These are phyloP conservation scores for Babesia caballi DNA, from an alignment of 169 alveolate genomes.

Conservation along the genomic window DNA sequence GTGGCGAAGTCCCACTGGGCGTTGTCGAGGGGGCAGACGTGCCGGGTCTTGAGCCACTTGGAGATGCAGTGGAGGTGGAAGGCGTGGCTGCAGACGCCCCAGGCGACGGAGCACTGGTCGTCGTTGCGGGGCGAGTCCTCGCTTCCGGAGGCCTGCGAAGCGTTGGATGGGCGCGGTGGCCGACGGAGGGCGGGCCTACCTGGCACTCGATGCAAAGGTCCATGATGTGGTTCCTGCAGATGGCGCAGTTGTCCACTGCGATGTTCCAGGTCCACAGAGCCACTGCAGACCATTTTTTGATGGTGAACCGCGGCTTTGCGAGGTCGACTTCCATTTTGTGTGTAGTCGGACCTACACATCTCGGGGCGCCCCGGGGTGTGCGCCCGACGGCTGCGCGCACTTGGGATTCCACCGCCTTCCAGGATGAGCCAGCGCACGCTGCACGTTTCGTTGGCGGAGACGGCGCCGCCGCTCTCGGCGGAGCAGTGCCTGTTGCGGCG, in stretches of 20 bases:
- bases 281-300: slow-evolving; percentile 96
- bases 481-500: slow-evolving; percentile 15
- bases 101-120: slow-evolving; percentile 97
- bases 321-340: slow-evolving; percentile 8
- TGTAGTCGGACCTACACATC: slow-evolving; percentile 4
- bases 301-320: slow-evolving; percentile 62
- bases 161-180: background rate
- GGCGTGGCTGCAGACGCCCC: slow-evolving; percentile 99
- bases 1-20: slow-evolving; percentile 89
- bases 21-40: slow-evolving; percentile 96
- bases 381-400: background rate
- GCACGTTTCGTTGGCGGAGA: slow-evolving; percentile 27
- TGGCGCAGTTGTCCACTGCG: slow-evolving; percentile 98
- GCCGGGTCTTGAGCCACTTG: slow-evolving; percentile 96
- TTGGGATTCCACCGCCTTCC: background rate
- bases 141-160: slow-evolving; percentile 31
- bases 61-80: slow-evolving; percentile 98
- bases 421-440: slow-evolving; percentile 15
- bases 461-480: slow-evolving; percentile 55
- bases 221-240: slow-evolving; percentile 97
- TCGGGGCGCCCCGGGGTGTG: background rate
- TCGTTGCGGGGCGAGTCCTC: slow-evolving; percentile 55
- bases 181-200: slow-evolving; percentile 82
- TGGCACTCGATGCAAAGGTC: slow-evolving; percentile 97
- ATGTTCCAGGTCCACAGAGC: slow-evolving; percentile 99